Evolutionary conservation across 768 basidiomycete genomes (phyloP), one percentile per base, ranked within the genome.

Genomic region (Serendipita sp.): DNA sequence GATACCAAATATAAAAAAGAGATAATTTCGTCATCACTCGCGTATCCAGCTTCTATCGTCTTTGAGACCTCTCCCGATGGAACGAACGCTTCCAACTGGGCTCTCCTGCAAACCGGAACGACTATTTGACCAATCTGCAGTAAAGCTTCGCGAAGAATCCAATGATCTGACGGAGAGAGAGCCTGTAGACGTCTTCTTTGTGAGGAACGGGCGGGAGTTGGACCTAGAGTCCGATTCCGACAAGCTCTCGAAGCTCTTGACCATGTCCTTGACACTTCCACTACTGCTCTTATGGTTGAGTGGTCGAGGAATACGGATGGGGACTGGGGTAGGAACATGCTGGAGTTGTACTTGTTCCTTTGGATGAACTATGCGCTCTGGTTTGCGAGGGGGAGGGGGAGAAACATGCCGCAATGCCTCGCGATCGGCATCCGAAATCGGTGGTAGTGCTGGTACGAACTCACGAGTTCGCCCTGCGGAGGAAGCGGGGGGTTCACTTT

Each of bases 161-260:
- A 36, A 16, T 11, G 56, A 28, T 23, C 56, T 11, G 10, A 36
- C 23, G 16, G 56, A 60, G 18, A 51, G 30, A 18, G 48, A 51
- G 30, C n/a, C 30, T 8, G n/a, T 8, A 8, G 56, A 60, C 10
- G 16, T 60, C 56, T 60, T 60, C 23, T 60, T 23, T 30, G 35
- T 23, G 3, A 60, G 8, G 16, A 36, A 28, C 34, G 56, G 34
- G 1, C 56, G 56, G n/a, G 16, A 11, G 56, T n/a, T 60, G 3
- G 16, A n/a, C 0, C n/a, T 60, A 8, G 28, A 36, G 23, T n/a
- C 16, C 28, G 28, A 32, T 28, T 60, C 56, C 23, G 56, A 60
- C 28, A 60, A n/a, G 32, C 56, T 60, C 35, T 60, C 56, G 35
- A 60, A 60, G 28, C 56, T 60, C 56, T 60, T 60, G 56, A 60